These are phyloP conservation scores for Diutina mesorugosa DNA, from an alignment of 1,139 yeast genomes.

Conservation along the genomic window DNA sequence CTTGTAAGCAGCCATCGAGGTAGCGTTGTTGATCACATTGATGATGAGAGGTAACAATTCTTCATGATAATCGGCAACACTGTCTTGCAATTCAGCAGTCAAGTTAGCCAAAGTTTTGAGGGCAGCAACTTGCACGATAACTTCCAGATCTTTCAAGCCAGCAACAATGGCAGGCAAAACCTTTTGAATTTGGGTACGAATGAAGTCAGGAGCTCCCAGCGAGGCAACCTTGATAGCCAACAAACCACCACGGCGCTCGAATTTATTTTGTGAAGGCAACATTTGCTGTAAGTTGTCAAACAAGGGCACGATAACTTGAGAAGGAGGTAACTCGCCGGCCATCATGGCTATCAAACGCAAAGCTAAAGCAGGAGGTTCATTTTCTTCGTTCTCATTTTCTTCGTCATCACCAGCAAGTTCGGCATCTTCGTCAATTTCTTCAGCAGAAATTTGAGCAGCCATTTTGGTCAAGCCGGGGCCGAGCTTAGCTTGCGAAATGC, in stretches of 20 bases:
- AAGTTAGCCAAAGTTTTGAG: slow-evolving; percentile 68
- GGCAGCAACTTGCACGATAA: slow-evolving; percentile 77
- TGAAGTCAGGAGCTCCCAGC: slow-evolving; percentile 89
- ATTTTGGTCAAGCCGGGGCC: slow-evolving; percentile 72
- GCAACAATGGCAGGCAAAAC: slow-evolving; percentile 59
- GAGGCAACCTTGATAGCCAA: slow-evolving; percentile 74
- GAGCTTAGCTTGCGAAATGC: slow-evolving; percentile 44
- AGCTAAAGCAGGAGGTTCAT: slow-evolving; percentile 66
- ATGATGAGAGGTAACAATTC: slow-evolving; percentile 77
- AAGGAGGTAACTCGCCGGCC: slow-evolving; percentile 79
- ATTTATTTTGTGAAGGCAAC: slow-evolving; percentile 46
- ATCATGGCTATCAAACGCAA: slow-evolving; percentile 70
- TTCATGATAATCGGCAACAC: slow-evolving; percentile 72
- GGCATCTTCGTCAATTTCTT: slow-evolving; percentile 61
- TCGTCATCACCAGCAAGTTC: slow-evolving; percentile 73
- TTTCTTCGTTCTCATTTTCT: slow-evolving; percentile 88
- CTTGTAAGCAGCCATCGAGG: slow-evolving; percentile 75
- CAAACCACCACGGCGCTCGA: slow-evolving; percentile 71
- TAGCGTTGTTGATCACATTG: slow-evolving; percentile 74
- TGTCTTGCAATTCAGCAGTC: slow-evolving; percentile 76
- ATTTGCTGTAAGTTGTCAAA: slow-evolving; percentile 54
- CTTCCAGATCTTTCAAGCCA: slow-evolving; percentile 72
- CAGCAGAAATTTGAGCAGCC: slow-evolving; percentile 70
- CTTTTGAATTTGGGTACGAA: slow-evolving; percentile 62
- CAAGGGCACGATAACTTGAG: slow-evolving; percentile 77